These are phyloP conservation scores for Saccharomycopsis capsularis DNA, from an alignment of 805 yeast genomes.

Conservation along the genomic window DNA sequence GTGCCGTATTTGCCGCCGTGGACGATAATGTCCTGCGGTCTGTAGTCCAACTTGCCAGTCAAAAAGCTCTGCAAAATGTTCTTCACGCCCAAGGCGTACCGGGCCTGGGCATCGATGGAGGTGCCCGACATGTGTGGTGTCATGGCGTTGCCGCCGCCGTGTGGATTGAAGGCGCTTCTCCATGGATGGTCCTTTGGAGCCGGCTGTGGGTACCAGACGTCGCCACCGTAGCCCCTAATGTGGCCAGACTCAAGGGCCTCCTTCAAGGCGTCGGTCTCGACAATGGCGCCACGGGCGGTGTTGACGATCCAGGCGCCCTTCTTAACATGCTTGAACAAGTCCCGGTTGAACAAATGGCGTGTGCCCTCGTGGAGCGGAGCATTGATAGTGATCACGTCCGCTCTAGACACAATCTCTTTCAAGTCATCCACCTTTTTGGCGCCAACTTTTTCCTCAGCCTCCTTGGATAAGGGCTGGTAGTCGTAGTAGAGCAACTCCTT, in stretches of 20 bases:
- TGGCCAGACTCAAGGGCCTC: slow-evolving; percentile 65
- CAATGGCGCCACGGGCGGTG: slow-evolving; percentile 79
- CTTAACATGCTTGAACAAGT: slow-evolving; percentile 60
- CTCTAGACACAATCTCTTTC: slow-evolving; percentile 58
- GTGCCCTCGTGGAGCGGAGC: slow-evolving; percentile 71
- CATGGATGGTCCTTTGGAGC: slow-evolving; percentile 74
- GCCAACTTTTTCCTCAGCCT: slow-evolving; percentile 50
- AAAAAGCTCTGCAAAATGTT: slow-evolving; percentile 58
- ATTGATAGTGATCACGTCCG: slow-evolving; percentile 72
- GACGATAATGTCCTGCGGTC: slow-evolving; percentile 70
- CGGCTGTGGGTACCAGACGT: slow-evolving; percentile 83
- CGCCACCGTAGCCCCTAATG: slow-evolving; percentile 76
- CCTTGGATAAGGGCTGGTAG: slow-evolving; percentile 59
- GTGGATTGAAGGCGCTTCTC: slow-evolving; percentile 59
- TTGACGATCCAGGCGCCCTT: slow-evolving; percentile 67
- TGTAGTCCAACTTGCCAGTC: slow-evolving; percentile 54
- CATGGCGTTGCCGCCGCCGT: slow-evolving; percentile 78
- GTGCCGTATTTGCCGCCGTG: slow-evolving; percentile 68
- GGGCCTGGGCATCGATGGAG: slow-evolving; percentile 68
- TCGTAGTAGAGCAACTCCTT: slow-evolving; percentile 68
- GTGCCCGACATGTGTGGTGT: slow-evolving; percentile 79
- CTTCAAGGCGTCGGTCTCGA: slow-evolving; percentile 66
- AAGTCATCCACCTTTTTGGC: slow-evolving; percentile 52
- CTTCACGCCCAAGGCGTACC: slow-evolving; percentile 67
- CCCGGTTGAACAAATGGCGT: slow-evolving; percentile 59